A percentile compares a stretch with the other conserved stretches of the same genome.
These are phyloP conservation scores for Ophiocordyceps robertsii DNA, from an alignment of 2,329 filamentous ascomycete genomes.

Conservation along the genomic window DNA sequence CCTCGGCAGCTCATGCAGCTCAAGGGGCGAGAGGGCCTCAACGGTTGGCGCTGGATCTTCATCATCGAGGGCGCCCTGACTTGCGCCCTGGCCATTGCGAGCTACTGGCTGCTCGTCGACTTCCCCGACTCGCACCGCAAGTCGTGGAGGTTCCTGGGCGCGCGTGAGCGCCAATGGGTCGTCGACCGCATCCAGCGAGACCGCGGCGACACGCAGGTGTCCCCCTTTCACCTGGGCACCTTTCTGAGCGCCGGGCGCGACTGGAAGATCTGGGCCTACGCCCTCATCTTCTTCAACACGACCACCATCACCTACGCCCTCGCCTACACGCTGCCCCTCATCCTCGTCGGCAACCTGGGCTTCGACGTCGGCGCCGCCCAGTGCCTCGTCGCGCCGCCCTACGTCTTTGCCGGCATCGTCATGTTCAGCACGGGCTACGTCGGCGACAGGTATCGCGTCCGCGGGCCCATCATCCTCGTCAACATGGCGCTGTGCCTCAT, in stretches of 20 bases:
- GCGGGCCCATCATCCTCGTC: slow-evolving; percentile 51
- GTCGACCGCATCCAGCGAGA: slow-evolving; percentile 41
- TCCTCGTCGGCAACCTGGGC: slow-evolving; percentile 49
- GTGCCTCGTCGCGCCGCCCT: slow-evolving; percentile 60
- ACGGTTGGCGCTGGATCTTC: slow-evolving; percentile 58
- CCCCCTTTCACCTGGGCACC: slow-evolving; percentile 32
- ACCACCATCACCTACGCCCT: slow-evolving; percentile 65
- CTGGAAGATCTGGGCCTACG: slow-evolving; percentile 49
- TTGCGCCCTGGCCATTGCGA: slow-evolving; percentile 30
- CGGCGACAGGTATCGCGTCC: slow-evolving; percentile 53
- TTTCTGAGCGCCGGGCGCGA: slow-evolving; percentile 35
- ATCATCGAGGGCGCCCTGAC: slow-evolving; percentile 42
- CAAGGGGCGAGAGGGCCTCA: slow-evolving; percentile 36
- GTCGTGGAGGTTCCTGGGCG: slow-evolving; percentile 38
- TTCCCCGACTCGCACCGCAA: slow-evolving; percentile 44
- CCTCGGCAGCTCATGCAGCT: slow-evolving; percentile 43
- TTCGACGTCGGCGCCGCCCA: slow-evolving; percentile 52
- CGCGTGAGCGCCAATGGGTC: slow-evolving; percentile 37
- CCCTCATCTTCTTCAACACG: slow-evolving; percentile 46
- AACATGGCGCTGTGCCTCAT: slow-evolving; percentile 55
- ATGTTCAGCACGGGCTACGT: slow-evolving; percentile 47
- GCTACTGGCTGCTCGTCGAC: slow-evolving; percentile 48
- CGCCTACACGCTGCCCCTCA: slow-evolving; percentile 67
- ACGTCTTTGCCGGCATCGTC: slow-evolving; percentile 48
- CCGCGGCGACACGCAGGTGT: slow-evolving; percentile 41